phyloP scores from a whole-genome alignment of 768 basidiomycete species.

The Podaxis sp. region DNA sequence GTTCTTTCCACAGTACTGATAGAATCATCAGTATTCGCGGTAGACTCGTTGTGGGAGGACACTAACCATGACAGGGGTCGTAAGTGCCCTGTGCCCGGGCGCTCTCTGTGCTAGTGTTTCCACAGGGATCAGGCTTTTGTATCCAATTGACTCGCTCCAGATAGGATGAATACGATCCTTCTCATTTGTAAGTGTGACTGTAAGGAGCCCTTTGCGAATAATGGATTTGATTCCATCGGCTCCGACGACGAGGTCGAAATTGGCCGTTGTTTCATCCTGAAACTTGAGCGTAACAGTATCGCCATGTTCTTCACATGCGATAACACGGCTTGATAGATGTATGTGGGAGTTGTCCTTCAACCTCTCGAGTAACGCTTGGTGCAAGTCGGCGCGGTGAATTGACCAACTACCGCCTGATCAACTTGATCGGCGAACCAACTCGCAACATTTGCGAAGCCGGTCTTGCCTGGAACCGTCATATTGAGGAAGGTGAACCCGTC shows the following conservation, averaged over 20 bases:
- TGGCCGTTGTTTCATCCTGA: slow-evolving; percentile 40
- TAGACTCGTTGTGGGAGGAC: neutral
- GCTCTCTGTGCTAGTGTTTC: slow-evolving; percentile 24
- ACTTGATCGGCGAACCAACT: neutral
- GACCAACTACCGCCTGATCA: slow-evolving; percentile 15
- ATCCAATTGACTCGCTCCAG: slow-evolving; percentile 40
- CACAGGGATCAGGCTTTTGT: slow-evolving; percentile 35
- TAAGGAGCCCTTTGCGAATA: slow-evolving; percentile 26
- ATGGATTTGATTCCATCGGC: slow-evolving; percentile 36
- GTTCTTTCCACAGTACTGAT: slow-evolving; percentile 31
- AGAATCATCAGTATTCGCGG: neutral
- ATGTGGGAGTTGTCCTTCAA: slow-evolving; percentile 31
- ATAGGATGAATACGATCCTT: slow-evolving; percentile 24
- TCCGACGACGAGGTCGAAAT: slow-evolving; percentile 48
- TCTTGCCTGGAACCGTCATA: slow-evolving; percentile 26
- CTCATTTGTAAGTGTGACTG: slow-evolving; percentile 15
- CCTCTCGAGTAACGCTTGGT: slow-evolving; percentile 39
- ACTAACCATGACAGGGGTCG: slow-evolving; percentile 22
- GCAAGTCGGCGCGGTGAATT: slow-evolving; percentile 54
- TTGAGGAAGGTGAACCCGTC: slow-evolving; percentile 25
- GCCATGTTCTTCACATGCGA: slow-evolving; percentile 32
- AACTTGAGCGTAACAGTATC: slow-evolving; percentile 33
- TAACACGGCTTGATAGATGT: slow-evolving; percentile 41
- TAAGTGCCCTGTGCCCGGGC: slow-evolving; percentile 23
- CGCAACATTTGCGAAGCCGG: neutral